These are phyloP conservation scores for Paramyrothecium roridum DNA, from an alignment of 2,329 filamentous ascomycete species.

Conservation along the genomic window DNA sequence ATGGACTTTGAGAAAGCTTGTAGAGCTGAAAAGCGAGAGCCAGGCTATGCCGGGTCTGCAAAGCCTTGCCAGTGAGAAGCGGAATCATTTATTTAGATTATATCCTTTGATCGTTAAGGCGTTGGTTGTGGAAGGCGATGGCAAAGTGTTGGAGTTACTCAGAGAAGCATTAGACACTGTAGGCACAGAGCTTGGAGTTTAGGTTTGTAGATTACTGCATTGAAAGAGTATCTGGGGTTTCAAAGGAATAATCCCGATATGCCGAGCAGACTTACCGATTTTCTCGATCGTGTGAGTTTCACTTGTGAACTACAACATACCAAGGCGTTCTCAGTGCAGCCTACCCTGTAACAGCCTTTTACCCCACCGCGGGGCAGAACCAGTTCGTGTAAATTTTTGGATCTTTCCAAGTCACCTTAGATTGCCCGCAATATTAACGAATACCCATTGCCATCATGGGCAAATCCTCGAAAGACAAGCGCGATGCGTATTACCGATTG, in stretches of 20 bases:
- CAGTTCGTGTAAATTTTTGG: conserved; percentile 13
- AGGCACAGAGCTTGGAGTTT: conserved; percentile 43
- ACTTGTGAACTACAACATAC: no score
- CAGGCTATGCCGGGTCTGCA: conserved; percentile 61
- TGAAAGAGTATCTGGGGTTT: no score
- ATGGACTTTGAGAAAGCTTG: conserved; percentile 65
- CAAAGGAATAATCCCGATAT: no score
- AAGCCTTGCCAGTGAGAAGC: conserved; percentile 50
- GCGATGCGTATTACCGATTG: conserved; percentile 94
- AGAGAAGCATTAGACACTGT: conserved; percentile 60
- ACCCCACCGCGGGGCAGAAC: conserved; percentile 20
- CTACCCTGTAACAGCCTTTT: conserved; percentile 11
- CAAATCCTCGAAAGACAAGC: conserved; percentile 98
- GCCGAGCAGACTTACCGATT: no score
- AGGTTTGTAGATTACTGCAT: neutral
- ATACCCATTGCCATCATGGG: conserved; percentile 58
- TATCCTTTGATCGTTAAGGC: conserved; percentile 75
- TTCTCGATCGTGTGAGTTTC: no score
- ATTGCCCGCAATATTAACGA: neutral
- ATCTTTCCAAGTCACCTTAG: neutral
- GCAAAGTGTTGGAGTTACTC: conserved; percentile 54
- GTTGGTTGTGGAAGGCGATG: conserved; percentile 55
- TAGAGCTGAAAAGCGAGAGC: conserved; percentile 65
- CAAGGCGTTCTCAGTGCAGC: no score
- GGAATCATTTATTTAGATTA: conserved; percentile 75